Evolutionary conservation across 306 rosid genomes (phyloP).

Genomic region (Quillaja saponaria): DNA sequence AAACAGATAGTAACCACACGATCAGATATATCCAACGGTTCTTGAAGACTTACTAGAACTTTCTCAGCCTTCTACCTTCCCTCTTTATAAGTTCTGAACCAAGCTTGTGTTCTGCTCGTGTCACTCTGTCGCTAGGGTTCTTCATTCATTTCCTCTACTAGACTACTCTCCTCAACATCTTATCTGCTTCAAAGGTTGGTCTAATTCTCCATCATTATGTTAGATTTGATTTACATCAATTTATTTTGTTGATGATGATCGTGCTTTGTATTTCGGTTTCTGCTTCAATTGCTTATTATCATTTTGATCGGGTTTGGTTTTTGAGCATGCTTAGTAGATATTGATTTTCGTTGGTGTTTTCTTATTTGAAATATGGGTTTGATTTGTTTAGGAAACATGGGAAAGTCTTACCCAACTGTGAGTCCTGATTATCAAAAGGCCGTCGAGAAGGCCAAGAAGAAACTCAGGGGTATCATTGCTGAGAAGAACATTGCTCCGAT

Average conservation of each 20-base stretch:
- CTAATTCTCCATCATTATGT: background rate
- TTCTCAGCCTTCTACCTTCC: conserved; percentile 19
- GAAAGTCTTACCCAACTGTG: conserved; percentile 79
- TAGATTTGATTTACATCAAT: background rate
- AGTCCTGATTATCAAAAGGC: conserved; percentile 75
- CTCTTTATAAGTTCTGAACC: background rate
- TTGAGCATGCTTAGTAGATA: background rate
- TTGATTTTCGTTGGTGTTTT: background rate
- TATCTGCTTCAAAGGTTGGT: conserved; percentile 27
- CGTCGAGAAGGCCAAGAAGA: conserved; percentile 81
- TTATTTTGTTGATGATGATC: background rate
- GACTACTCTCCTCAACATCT: background rate
- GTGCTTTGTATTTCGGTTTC: background rate
- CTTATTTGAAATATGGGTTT: background rate
- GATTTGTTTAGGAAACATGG: conserved; percentile 49
- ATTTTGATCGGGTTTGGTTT: no score
- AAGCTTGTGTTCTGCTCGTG: conserved; percentile 34
- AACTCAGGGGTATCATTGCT: conserved; percentile 87
- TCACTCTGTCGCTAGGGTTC: conserved; percentile 26
- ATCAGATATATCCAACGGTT: conserved; percentile 36
- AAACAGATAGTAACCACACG: conserved; percentile 21
- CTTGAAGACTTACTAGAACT: conserved; percentile 32
- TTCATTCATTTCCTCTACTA: background rate
- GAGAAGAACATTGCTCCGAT: conserved; percentile 92
- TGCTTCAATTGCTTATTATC: no score